These are phyloP conservation scores for Saururus chinensis DNA, from an alignment of 164 flowering plant species.

Conservation along the genomic window DNA sequence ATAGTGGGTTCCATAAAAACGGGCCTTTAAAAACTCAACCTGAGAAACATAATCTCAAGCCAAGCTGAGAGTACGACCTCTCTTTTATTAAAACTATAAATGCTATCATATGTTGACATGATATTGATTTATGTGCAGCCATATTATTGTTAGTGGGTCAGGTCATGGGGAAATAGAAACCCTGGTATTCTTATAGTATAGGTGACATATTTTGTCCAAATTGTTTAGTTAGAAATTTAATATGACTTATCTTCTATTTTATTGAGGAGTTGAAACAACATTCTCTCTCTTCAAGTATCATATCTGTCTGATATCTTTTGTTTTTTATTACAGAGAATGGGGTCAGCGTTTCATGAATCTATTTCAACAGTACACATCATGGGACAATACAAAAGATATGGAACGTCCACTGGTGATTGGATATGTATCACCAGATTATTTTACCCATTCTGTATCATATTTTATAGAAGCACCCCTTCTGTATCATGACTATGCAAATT, in stretches of 20 bases:
- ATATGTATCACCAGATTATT: slow-evolving; percentile 97
- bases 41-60: too few relatives aligned
- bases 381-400: slow-evolving; percentile 91
- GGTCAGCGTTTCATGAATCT: slow-evolving; percentile 87
- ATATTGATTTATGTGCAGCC: too few relatives aligned
- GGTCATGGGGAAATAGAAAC: too few relatives aligned
- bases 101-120: too few relatives aligned
- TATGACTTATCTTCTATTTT: not conserved
- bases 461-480: slow-evolving; percentile 92
- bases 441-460: slow-evolving; percentile 98
- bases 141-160: too few relatives aligned
- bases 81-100: too few relatives aligned
- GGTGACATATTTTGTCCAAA: too few relatives aligned
- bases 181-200: too few relatives aligned
- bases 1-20: too few relatives aligned
- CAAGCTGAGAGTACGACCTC: too few relatives aligned
- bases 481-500: slow-evolving; percentile 74
- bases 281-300: not conserved
- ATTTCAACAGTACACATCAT: slow-evolving; percentile 61
- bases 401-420: slow-evolving; percentile 88
- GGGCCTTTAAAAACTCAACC: too few relatives aligned
- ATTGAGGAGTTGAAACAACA: too few relatives aligned
- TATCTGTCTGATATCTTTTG: slow-evolving; percentile 4
- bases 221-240: not conserved
- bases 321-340: slow-evolving; percentile 87